phyloP scores from a whole-genome alignment of 495 filamentous ascomycete genomes.

The Aspergillus biplanus region DNA sequence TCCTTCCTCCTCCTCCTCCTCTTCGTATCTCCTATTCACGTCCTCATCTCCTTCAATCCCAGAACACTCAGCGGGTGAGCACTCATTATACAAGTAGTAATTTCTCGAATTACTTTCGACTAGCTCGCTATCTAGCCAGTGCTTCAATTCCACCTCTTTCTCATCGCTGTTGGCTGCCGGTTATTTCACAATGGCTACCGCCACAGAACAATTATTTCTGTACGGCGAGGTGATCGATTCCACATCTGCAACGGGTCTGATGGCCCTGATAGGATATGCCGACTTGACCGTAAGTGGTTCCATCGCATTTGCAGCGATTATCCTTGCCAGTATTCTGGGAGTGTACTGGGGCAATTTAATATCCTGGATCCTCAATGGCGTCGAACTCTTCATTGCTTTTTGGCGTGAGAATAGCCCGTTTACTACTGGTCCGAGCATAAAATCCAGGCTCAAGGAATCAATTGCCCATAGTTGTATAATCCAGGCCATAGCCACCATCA shows the following conservation, averaged over 20 bases:
- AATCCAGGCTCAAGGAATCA: background rate
- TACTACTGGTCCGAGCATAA: background rate
- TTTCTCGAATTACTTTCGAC: no score
- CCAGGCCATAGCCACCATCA: background rate
- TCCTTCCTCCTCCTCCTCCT: conserved; percentile 3
- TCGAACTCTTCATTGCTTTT: background rate
- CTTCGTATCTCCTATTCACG: background rate
- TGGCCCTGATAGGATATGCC: conserved; percentile 9
- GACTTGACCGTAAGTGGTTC: conserved; percentile 17
- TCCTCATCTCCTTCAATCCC: background rate
- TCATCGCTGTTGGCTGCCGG: no score
- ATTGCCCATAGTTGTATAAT: background rate
- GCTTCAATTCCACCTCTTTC: no score
- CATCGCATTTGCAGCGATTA: conserved; percentile 10
- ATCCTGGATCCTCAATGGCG: background rate
- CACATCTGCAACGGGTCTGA: conserved; percentile 4
- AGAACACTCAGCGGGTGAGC: background rate
- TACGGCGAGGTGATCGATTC: conserved; percentile 18
- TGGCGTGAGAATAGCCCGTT: background rate
- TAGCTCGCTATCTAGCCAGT: no score
- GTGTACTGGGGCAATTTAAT: conserved; percentile 5
- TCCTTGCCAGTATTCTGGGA: background rate
- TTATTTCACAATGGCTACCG: conserved; percentile 22
- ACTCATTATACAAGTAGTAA: no score
- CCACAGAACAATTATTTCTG: conserved; percentile 20